Evolutionary conservation across 1,139 yeast species (phyloP).

Genomic region (Sugiyamaella pinicola): DNA sequence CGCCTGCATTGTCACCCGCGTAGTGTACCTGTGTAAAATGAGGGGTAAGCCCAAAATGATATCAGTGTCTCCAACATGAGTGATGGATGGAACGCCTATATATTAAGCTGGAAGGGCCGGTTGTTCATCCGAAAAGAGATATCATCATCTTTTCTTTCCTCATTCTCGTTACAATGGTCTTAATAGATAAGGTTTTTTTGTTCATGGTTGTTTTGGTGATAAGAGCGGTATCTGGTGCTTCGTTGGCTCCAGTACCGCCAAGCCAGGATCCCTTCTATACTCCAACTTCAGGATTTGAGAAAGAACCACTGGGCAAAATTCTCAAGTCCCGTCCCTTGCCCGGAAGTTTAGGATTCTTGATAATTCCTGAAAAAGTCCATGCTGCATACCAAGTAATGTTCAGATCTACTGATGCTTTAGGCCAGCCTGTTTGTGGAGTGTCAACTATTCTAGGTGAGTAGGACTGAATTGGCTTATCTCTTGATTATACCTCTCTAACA

Average conservation of each 20-base stretch:
- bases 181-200: neutral
- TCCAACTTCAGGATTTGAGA: slow-evolving; percentile 28
- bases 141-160: too few species aligned
- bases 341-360: slow-evolving; percentile 21
- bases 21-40: too few species aligned
- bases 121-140: too few species aligned
- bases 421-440: slow-evolving; percentile 32
- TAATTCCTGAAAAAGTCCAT: slow-evolving; percentile 18
- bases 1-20: too few species aligned
- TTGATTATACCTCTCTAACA: neutral
- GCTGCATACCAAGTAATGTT: slow-evolving; percentile 35
- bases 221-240: neutral
- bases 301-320: slow-evolving; percentile 27
- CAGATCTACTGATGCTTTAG: slow-evolving; percentile 34
- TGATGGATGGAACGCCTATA: too few species aligned
- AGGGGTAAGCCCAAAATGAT: too few species aligned
- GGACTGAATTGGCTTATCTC: neutral
- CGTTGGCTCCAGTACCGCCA: slow-evolving; percentile 22
- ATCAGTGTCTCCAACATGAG: too few species aligned
- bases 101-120: too few species aligned
- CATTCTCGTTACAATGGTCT: neutral
- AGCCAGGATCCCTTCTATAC: slow-evolving; percentile 32
- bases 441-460: slow-evolving; percentile 33
- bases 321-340: slow-evolving; percentile 24
- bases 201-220: neutral